phyloP scores from a whole-genome alignment of 495 filamentous ascomycete genomes.

The Xylaria sp. region DNA sequence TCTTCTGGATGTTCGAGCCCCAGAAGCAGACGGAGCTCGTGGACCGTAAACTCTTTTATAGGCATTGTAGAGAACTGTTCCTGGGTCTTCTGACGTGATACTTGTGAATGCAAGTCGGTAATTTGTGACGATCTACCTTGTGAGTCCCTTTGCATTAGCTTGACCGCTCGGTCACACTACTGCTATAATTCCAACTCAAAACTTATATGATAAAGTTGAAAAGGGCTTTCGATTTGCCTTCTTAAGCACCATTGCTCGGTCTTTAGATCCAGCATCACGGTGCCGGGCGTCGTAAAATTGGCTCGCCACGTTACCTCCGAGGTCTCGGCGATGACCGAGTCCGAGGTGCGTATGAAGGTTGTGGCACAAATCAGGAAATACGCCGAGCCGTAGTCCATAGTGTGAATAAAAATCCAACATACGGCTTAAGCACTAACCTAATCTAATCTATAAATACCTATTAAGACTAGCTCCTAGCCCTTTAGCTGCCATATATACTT shows the following conservation, averaged over 20 bases:
- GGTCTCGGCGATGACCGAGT: background rate
- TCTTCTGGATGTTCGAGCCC: conserved; percentile 12
- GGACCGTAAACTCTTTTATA: conserved; percentile 25
- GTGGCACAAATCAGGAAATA: too few species aligned
- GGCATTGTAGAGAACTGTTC: conserved; percentile 6
- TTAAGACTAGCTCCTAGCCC: too few species aligned
- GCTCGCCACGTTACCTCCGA: conserved; percentile 14
- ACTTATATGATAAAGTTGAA: background rate
- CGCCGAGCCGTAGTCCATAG: too few species aligned
- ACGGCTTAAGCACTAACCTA: too few species aligned
- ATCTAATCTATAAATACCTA: too few species aligned
- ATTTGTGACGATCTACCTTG: background rate
- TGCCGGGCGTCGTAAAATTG: background rate
- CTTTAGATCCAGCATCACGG: background rate
- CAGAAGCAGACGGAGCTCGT: conserved; percentile 23
- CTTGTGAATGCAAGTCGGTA: background rate
- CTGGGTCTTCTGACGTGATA: background rate
- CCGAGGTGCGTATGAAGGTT: too few species aligned
- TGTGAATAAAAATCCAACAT: too few species aligned
- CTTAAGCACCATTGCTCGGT: background rate
- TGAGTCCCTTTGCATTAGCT: conserved; percentile 9
- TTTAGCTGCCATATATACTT: too few species aligned
- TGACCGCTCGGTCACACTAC: background rate
- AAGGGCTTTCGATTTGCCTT: background rate
- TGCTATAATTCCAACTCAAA: background rate